phyloP scores from a whole-genome alignment of 257 asterid species.

The Solanum phureja region DNA sequence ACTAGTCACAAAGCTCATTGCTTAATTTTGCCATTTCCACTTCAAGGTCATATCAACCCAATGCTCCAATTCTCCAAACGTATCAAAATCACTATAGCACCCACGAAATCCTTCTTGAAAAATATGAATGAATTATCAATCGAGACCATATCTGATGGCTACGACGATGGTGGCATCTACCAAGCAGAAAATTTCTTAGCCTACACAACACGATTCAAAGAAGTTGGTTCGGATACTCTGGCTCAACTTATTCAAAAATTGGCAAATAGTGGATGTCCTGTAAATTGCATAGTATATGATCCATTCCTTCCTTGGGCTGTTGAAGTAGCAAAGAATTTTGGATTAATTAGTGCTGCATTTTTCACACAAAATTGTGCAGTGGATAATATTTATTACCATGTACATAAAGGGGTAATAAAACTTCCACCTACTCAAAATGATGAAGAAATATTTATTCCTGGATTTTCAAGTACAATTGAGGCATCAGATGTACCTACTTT shows the following conservation, averaged over 20 bases:
- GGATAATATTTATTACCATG: slow-evolving; percentile 4
- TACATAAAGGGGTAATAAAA: not conserved
- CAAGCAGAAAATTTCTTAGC: slow-evolving; percentile 7
- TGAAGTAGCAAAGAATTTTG: not conserved
- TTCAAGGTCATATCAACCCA: slow-evolving; percentile 45
- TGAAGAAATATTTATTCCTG: not conserved
- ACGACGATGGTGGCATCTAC: slow-evolving; percentile 13
- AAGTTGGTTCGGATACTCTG: slow-evolving; percentile 17
- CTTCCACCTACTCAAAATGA: not conserved
- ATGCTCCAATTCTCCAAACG: slow-evolving; percentile 15
- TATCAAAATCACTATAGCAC: not conserved
- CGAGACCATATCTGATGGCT: slow-evolving; percentile 31
- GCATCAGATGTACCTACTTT: not conserved
- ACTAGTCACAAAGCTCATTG: slow-evolving; percentile 14
- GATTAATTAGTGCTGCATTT: not conserved
- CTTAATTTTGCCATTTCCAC: slow-evolving; percentile 22
- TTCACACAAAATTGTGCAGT: slow-evolving; percentile 10
- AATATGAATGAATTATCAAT: not conserved
- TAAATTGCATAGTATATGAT: slow-evolving; percentile 7
- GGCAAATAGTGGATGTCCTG: slow-evolving; percentile 4
- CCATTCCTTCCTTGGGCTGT: slow-evolving; percentile 11
- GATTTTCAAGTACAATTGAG: not conserved
- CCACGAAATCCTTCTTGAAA: not conserved
- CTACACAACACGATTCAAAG: slow-evolving; percentile 6
- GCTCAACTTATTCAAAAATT: slow-evolving; percentile 17